Evolutionary conservation across 176 grass and related monocot species (phyloP), one percentile per base, ranked within the genome.

Genomic region (Oryza glumipatula): DNA sequence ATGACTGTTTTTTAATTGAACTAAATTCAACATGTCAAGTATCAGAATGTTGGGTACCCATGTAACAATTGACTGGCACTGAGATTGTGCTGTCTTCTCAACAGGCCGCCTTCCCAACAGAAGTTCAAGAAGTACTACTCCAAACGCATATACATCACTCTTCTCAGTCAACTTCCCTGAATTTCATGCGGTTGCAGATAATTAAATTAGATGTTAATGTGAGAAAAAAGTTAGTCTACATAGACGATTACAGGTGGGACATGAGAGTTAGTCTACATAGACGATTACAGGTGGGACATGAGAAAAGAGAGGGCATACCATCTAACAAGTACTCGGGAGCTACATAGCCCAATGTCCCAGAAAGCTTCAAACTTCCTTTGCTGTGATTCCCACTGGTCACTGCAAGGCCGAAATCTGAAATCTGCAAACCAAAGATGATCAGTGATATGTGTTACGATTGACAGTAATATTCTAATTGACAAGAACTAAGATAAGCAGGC

Each of bases 151-250:
- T 45, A 96, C 97, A 76, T 99, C 97, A 22, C 97, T 99, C 80
- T 99, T 99, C 84, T 99, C 97, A 51, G 94, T 99, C 80, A 99
- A 89, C 80, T 96, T 96, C 82, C 94, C 97, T 99, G 85, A 69
- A 87, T 82, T 86, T 11, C 28, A 83, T 76, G 54, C 38, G 76
- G 64, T 75, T 65, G 44, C 52, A 70, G 32, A 44, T 76, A 82
- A 80, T 70, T 41, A 83, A 26, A 79, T 63, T 79, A 14, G 16
- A 52, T 15, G 33, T 21, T 16, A 22, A 8, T 16, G 21, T 43
- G 17, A 5, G 9, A 71, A 5, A 64, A 65, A 8, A 32, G 10
- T 52, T 70, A 44, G 16, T 80, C 39, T 15, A 83, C 7, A 73
- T 17, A 83, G 3, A 69, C 4, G 26, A 73, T 68, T 41, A 48